A percentile compares a stretch with the other conserved stretches of the same genome.
Conservation (phyloP, 345 rosid genomes). For the Cardamine resedifolia region DNA sequence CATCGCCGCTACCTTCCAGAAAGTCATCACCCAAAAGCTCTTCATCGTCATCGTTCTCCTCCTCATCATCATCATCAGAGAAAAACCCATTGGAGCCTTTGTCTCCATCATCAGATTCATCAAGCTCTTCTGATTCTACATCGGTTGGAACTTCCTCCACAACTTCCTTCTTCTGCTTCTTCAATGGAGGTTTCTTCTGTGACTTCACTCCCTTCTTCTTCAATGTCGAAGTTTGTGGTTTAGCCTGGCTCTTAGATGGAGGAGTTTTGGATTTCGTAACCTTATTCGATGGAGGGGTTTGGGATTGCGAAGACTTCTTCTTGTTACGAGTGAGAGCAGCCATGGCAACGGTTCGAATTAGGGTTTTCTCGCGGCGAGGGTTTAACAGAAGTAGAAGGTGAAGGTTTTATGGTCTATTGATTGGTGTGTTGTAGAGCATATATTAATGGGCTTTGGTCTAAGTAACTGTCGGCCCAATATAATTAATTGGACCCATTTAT, state of each 20-base stretch:
- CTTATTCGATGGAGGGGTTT: constrained; percentile 37
- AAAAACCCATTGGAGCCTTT: constrained; percentile 18
- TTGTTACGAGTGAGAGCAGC: constrained; percentile 47
- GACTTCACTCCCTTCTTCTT: constrained; percentile 54
- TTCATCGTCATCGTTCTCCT: constrained; percentile 32
- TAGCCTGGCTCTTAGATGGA: constrained; percentile 44
- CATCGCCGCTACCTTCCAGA: constrained; percentile 37
- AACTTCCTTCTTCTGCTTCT: constrained; percentile 56
- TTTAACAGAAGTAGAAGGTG: constrained; percentile 19
- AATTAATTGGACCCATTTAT: neutral
- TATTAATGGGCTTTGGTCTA: neutral
- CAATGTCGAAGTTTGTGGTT: constrained; percentile 39
- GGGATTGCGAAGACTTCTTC: constrained; percentile 48
- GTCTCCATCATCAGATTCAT: constrained; percentile 40
- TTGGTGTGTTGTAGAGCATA: neutral
- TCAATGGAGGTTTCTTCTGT: constrained; percentile 41
- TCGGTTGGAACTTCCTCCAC: constrained; percentile 40
- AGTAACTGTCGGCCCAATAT: neutral
- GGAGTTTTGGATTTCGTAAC: constrained; percentile 15
- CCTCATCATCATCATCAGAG: constrained; percentile 34
- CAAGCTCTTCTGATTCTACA: constrained; percentile 43
- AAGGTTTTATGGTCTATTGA: neutral
- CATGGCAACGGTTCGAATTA: constrained; percentile 35
- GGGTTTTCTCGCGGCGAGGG: constrained; percentile 38
- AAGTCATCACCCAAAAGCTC: constrained; percentile 33